Base-by-base conservation (phyloP, 2,329 filamentous ascomycete genomes). In the Paradendryphiella salina region DNA sequence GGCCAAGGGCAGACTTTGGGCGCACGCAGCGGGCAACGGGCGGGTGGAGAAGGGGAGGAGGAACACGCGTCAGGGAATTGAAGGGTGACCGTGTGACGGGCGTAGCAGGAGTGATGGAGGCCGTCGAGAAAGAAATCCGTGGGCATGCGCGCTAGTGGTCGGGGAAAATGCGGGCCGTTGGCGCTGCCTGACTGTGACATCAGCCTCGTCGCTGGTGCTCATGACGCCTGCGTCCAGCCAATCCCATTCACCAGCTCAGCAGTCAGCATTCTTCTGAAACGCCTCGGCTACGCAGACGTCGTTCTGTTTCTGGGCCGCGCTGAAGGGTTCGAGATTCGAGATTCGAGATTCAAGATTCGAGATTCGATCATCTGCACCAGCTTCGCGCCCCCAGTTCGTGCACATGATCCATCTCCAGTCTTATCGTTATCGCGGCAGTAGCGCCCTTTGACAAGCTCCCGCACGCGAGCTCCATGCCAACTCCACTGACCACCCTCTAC, bases 1-100 rank as follows among this genome's bases (percentile, higher is more conserved):
- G 56, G 56, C 55, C 59, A 59, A 50, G 51, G 53, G 63, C 63
- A 69, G 64, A 67, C 61, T 63, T 48, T 56, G 50, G 64, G 61
- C 60, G 63, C 66, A 69, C 63, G 60, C 63, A 66, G 65, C 65
- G 63, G 23, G 61, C 63, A 60, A 60, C 58, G 58, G 61, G 60
- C 53, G 48, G 52, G 37, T 48, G 21, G 34, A 55, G 57, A 51
- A 52, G 44, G 35, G 36, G 35, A 18, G 38, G 49, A 53, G 57
- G 55, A 54, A 52, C 50, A 58, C 52, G 57, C 48, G 48, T 39
- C 51, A 52, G 51, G 41, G 55, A 55, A 62, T 62, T 62, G 59
- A 62, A 62, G 52, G 46, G 54, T 50, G 55, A 54, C 57, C 59
- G 59, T 60, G 57, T 59, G 59, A 55, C 59, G 57, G 51, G 59